Evolutionary conservation across 495 filamentous ascomycete genomes (phyloP).

Genomic region (Sordaria brevicollis): DNA sequence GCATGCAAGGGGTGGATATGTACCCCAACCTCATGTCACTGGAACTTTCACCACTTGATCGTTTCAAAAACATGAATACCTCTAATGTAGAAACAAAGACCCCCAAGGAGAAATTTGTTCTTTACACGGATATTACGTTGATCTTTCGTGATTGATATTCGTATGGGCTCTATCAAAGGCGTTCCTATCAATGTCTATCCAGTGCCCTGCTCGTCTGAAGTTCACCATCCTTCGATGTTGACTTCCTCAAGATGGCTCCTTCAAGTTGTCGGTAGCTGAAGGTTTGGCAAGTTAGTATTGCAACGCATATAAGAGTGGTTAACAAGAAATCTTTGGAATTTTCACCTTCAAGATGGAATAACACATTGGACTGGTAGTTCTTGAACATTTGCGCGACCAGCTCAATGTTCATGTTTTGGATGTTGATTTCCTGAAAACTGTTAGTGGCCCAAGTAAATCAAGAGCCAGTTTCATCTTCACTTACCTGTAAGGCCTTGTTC

Average conservation of each 20-base stretch:
- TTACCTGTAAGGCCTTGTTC: constrained; percentile 83
- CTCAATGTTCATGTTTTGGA: constrained; percentile 97
- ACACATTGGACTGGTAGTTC: constrained; percentile 96
- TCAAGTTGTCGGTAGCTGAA: constrained; percentile 73
- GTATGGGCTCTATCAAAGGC: too few species aligned
- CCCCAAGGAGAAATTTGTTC: too few species aligned
- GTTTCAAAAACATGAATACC: too few species aligned
- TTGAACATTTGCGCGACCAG: constrained; percentile 99
- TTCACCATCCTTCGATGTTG: not conserved
- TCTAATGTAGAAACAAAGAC: too few species aligned
- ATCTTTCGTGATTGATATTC: too few species aligned
- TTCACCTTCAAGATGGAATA: constrained; percentile 93
- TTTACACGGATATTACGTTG: too few species aligned
- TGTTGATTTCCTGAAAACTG: constrained; percentile 73
- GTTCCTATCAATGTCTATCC: not conserved
- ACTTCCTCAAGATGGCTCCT: constrained; percentile 54
- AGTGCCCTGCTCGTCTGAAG: not conserved
- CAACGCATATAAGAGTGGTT: not conserved
- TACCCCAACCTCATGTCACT: not conserved
- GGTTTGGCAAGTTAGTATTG: not conserved
- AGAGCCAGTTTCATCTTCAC: not conserved
- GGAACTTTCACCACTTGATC: not conserved
- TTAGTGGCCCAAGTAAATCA: not conserved
- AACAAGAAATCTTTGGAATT: not conserved
- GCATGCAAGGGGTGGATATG: not conserved